phyloP scores from a whole-genome alignment of 805 yeast species.

The Nakazawaea ishiwadae region DNA sequence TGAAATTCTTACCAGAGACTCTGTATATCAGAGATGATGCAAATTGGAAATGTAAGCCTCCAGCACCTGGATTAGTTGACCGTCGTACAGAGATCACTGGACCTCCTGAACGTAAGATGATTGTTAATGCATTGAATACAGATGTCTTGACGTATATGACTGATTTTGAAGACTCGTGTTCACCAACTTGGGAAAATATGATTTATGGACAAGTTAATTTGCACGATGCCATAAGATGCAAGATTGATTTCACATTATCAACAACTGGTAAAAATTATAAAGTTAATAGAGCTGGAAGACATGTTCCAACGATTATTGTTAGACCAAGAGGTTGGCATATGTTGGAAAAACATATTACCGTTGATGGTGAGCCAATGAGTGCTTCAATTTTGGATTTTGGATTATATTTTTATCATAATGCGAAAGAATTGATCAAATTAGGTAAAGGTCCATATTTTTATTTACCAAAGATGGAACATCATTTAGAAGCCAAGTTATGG shows the following conservation, averaged over 20 bases:
- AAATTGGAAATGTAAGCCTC: constrained; percentile 70
- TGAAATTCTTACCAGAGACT: constrained; percentile 69
- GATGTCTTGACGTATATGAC: constrained; percentile 81
- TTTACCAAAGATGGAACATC: constrained; percentile 84
- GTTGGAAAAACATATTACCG: constrained; percentile 64
- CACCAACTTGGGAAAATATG: constrained; percentile 80
- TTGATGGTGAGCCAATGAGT: constrained; percentile 72
- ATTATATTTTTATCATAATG: constrained; percentile 72
- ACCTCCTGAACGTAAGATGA: constrained; percentile 81
- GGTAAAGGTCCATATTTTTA: constrained; percentile 82
- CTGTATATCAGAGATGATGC: constrained; percentile 63
- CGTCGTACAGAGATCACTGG: constrained; percentile 83
- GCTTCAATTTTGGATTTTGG: constrained; percentile 82
- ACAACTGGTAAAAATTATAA: constrained; percentile 33
- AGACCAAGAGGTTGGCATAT: constrained; percentile 91
- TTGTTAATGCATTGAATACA: constrained; percentile 75
- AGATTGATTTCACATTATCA: constrained; percentile 44
- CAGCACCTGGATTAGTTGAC: constrained; percentile 68
- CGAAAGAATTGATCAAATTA: constrained; percentile 50
- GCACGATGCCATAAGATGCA: constrained; percentile 70
- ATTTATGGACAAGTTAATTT: constrained; percentile 78
- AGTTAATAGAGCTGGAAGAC: constrained; percentile 43
- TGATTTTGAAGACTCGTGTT: constrained; percentile 79
- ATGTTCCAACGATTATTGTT: constrained; percentile 73
- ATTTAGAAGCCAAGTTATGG: constrained; percentile 79